Evolutionary conservation across 768 basidiomycete genomes (phyloP).

Genomic region (Xerocomellus dryophilus): DNA sequence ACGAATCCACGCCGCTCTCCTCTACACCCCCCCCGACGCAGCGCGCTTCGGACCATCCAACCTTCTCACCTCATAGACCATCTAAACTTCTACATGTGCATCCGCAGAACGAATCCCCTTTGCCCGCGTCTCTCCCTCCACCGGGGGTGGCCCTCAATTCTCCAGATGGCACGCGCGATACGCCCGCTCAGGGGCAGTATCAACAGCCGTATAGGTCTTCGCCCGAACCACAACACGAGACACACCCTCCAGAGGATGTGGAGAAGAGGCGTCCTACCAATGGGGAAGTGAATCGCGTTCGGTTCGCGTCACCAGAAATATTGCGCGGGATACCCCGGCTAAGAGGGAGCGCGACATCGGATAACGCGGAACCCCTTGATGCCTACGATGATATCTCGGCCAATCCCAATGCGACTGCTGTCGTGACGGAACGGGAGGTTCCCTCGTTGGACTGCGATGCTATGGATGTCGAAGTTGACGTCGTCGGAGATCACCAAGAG

Average conservation of each 20-base stretch:
- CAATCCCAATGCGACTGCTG: not conserved
- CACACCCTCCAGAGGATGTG: not conserved
- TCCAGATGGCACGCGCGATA: constrained; percentile 20
- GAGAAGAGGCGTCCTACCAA: constrained; percentile 12
- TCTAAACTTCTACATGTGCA: constrained; percentile 31
- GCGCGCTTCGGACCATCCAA: not conserved
- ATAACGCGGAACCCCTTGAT: not conserved
- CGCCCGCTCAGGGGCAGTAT: constrained; percentile 22
- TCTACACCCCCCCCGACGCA: not conserved
- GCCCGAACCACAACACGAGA: constrained; percentile 8
- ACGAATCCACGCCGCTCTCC: constrained; percentile 1
- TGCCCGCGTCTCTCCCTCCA: constrained; percentile 3
- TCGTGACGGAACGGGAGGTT: not conserved
- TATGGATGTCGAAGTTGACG: constrained; percentile 24
- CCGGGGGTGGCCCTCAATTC: constrained; percentile 6
- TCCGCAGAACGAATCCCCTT: constrained; percentile 18
- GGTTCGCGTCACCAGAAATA: constrained; percentile 34
- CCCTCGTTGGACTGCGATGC: constrained; percentile 4
- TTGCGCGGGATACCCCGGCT: constrained; percentile 14
- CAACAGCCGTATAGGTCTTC: constrained; percentile 18
- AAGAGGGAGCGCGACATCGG: not conserved
- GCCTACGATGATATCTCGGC: not conserved
- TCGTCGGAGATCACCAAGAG: constrained; percentile 1
- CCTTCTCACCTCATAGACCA: constrained; percentile 12
- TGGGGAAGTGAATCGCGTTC: constrained; percentile 24